Percentiles rank a stretch among this genome's conserved stretches.
Evolutionary conservation across 108 stramenopile genomes (phyloP).

Genomic region (Fragilariopsis cylindrus): DNA sequence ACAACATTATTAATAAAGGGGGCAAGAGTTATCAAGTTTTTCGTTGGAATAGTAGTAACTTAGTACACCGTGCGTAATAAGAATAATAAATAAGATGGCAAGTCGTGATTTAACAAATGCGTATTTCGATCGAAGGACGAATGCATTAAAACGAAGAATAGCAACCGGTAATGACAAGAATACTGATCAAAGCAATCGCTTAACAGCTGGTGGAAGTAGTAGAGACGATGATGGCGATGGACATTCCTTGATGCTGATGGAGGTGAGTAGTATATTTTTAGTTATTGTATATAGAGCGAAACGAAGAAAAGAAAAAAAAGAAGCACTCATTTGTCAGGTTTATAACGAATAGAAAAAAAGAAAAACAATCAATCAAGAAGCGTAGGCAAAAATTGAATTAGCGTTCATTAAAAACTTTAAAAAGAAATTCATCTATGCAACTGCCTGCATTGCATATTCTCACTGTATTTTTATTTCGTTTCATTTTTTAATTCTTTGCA

Average conservation of each 20-base stretch:
- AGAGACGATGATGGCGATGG: conserved; percentile 25
- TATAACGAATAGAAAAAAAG: too few relatives aligned
- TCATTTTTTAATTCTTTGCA: too few relatives aligned
- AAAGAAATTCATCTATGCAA: too few relatives aligned
- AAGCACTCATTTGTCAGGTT: neutral
- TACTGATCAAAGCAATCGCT: conserved; percentile 1
- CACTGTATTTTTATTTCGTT: too few relatives aligned
- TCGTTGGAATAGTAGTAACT: neutral
- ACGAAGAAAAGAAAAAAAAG: neutral
- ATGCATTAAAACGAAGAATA: conserved; percentile 58
- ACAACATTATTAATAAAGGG: too few relatives aligned
- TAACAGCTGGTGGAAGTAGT: conserved; percentile 34
- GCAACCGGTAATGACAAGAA: conserved; percentile 6
- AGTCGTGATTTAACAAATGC: conserved; percentile 83
- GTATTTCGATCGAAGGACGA: conserved; percentile 77
- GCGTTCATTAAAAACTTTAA: neutral
- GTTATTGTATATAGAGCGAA: neutral
- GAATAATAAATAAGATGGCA: conserved; percentile 56
- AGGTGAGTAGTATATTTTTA: conserved; percentile 17
- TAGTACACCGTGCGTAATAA: neutral
- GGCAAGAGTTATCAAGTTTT: neutral
- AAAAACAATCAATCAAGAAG: too few relatives aligned
- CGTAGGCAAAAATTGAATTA: neutral
- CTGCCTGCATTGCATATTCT: too few relatives aligned
- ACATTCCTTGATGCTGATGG: conserved; percentile 47